Base-by-base conservation (phyloP, 306 rosid genomes). In the Neltuma alba region DNA sequence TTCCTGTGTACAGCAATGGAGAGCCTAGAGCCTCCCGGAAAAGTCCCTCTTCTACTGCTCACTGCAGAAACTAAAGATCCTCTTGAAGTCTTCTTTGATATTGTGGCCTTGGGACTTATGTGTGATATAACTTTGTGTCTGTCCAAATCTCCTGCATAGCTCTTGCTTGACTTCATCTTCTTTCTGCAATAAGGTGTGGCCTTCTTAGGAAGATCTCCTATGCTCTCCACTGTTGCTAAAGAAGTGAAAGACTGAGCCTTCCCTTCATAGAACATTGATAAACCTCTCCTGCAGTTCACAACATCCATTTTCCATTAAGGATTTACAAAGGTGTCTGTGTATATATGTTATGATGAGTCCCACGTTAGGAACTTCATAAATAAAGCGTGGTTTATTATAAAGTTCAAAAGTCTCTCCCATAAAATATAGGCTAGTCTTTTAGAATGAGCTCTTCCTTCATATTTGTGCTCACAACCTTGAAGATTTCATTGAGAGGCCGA, bases 131-230 rank as follows among this genome's bases (percentile, higher is more conserved):
- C 11, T 74, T 63, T 87, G 16, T 84, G 86, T 48, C 76, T 70
- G 66, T 92, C 90, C 79, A 88, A 88, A 16, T 80, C 87, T 47
- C 90, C 92, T n/a, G 76, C 93, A 74, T 72, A 89, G 80, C 89
- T 91, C 80, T 89, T 89, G 89, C 92, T 88, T 85, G 91, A 72
- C 80, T 88, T 92, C 77, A 83, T 81, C 79, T 73, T 92, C 80
- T 82, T 90, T 70, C 78, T 89, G 25, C 30, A 54, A 54, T 38
- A 69, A 50, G 83, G 81, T 79, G 52, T 76, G 3, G 34, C 86
- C 81, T 84, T 94, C 84, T 95, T 95, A 1, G 86, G 86, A 75
- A 95, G 87, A 90, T 95, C 97, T 64, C 88, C 96, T 55, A 89
- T 78, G 80, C 86, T 89, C 68, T 79, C 70, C 11, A 82, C 94